phyloP scores from a whole-genome alignment of 176 grass and related monocot species.

The Juncus effusus region DNA sequence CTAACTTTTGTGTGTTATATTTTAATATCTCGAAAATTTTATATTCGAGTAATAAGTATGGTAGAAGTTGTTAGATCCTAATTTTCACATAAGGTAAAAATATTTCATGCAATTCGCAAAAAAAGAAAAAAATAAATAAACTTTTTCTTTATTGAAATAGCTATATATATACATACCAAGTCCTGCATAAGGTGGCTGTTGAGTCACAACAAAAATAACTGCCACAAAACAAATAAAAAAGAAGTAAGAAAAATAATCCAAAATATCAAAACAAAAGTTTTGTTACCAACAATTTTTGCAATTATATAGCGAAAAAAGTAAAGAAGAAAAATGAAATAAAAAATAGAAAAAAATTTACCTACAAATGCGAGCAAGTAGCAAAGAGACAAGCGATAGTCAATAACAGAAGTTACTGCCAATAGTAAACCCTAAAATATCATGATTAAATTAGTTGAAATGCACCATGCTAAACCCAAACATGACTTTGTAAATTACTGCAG shows the following conservation, averaged over 20 bases:
- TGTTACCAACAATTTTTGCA: not conserved
- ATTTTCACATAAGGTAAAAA: no score
- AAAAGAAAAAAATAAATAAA: no score
- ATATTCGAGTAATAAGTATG: no score
- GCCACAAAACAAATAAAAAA: slow-evolving; percentile 36
- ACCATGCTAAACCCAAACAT: no score
- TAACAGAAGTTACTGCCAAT: slow-evolving; percentile 65
- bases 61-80: no score
- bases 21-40: no score
- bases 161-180: slow-evolving; percentile 37
- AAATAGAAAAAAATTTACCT: slow-evolving; percentile 45
- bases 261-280: slow-evolving; percentile 11
- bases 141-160: no score
- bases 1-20: no score
- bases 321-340: not conserved
- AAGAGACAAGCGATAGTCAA: slow-evolving; percentile 62
- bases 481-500: no score
- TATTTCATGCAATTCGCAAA: no score
- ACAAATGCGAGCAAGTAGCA: slow-evolving; percentile 76
- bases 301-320: not conserved
- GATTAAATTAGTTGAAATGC: not conserved
- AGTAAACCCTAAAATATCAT: slow-evolving; percentile 57
- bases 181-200: slow-evolving; percentile 73
- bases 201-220: slow-evolving; percentile 84
- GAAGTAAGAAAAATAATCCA: slow-evolving; percentile 13